A percentile compares a stretch with the other conserved stretches of the same genome.
phyloP scores from a whole-genome alignment of 768 basidiomycete genomes.

The Xerocomus spinulosus region DNA sequence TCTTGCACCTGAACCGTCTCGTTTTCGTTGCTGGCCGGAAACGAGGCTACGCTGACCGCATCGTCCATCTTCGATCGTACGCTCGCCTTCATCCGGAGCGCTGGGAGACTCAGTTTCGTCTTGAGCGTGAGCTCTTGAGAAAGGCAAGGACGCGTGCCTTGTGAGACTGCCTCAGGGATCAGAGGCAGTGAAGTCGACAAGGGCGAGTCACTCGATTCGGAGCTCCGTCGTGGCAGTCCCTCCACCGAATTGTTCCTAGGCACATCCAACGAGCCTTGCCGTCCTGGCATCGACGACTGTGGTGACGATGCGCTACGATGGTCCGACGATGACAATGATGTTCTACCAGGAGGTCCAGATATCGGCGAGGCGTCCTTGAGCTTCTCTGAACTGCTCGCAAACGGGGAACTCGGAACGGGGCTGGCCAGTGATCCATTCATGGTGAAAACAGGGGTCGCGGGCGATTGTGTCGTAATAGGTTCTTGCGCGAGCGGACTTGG shows the following conservation, averaged over 20 bases:
- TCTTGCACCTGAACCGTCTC: slow-evolving; percentile 73
- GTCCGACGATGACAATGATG: slow-evolving; percentile 14
- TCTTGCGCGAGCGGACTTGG: slow-evolving; percentile 36
- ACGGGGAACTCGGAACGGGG: slow-evolving; percentile 10
- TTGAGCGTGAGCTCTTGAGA: slow-evolving; percentile 38
- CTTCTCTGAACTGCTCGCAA: slow-evolving; percentile 8
- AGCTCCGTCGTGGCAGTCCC: slow-evolving; percentile 15
- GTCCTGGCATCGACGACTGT: slow-evolving; percentile 8
- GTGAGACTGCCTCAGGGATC: slow-evolving; percentile 37
- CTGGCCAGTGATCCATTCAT: slow-evolving; percentile 7
- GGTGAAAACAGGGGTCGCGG: background rate
- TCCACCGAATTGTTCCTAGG: slow-evolving; percentile 20
- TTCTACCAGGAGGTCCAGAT: slow-evolving; percentile 1
- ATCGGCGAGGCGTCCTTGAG: slow-evolving; percentile 22
- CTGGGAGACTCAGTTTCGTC: slow-evolving; percentile 66
- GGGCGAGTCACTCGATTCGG: slow-evolving; percentile 30
- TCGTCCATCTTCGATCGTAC: slow-evolving; percentile 30
- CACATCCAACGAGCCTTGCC: slow-evolving; percentile 17
- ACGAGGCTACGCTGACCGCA: slow-evolving; percentile 22
- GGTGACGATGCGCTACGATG: slow-evolving; percentile 10
- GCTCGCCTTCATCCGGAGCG: slow-evolving; percentile 45
- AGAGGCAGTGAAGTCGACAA: slow-evolving; percentile 40
- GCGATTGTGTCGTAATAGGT: background rate
- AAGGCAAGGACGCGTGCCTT: slow-evolving; percentile 21
- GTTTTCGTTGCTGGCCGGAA: slow-evolving; percentile 29